These are phyloP conservation scores for Cladorrhinum samala DNA, from an alignment of 495 filamentous ascomycete genomes.

Conservation along the genomic window DNA sequence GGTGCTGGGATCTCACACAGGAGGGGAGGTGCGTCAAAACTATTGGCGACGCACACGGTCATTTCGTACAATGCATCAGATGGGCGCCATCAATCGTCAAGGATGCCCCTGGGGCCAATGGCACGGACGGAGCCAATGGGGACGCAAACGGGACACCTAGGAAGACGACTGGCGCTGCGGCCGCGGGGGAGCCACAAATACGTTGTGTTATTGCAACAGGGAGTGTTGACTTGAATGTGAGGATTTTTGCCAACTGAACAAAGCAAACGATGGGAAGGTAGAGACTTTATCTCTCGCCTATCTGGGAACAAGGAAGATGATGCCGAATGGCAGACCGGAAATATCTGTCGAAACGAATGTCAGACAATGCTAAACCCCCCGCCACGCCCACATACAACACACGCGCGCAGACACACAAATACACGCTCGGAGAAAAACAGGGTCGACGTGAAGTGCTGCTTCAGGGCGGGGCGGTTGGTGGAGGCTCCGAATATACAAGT, in stretches of 20 bases:
- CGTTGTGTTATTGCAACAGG: constrained; percentile 59
- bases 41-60: constrained; percentile 69
- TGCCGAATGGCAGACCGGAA: neutral
- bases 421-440: no score
- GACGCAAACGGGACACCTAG: constrained; percentile 42
- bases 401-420: no score
- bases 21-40: constrained; percentile 87
- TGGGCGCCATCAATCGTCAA: constrained; percentile 82
- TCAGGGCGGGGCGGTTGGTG: neutral
- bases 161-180: constrained; percentile 32
- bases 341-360: neutral
- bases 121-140: constrained; percentile 46
- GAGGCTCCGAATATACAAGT: neutral
- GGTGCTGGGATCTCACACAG: constrained; percentile 92
- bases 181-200: constrained; percentile 40
- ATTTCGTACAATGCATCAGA: constrained; percentile 80
- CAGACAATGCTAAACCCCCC: neutral
- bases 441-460: no score
- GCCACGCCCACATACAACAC: no score
- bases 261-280: neutral
- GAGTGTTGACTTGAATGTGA: constrained; percentile 55
- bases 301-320: neutral
- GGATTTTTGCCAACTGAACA: constrained; percentile 52
- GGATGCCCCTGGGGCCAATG: constrained; percentile 47
- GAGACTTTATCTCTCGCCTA: neutral